phyloP scores from a whole-genome alignment of 495 filamentous ascomycete species.

The Neurospora sp. region DNA sequence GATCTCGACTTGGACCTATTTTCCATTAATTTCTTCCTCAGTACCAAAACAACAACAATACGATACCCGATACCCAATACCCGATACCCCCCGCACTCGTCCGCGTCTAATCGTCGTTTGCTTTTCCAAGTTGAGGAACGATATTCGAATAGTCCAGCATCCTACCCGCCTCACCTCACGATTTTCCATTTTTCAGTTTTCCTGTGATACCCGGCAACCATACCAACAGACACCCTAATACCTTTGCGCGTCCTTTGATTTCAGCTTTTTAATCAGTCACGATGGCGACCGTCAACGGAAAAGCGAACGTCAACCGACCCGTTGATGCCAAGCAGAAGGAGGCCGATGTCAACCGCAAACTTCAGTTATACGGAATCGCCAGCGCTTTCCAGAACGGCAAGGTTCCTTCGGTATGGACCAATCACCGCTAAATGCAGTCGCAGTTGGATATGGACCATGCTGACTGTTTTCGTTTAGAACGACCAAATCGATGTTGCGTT shows the following conservation, averaged over 20 bases:
- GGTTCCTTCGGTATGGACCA: conserved; percentile 68
- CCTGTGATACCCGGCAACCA: conserved; percentile 5
- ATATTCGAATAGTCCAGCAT: background rate
- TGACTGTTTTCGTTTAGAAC: conserved; percentile 45
- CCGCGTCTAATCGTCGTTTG: background rate
- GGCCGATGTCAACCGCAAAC: conserved; percentile 79
- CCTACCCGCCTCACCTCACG: background rate
- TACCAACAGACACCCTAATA: conserved; percentile 1
- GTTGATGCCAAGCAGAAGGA: conserved; percentile 50
- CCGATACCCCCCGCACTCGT: background rate
- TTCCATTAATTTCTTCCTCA: background rate
- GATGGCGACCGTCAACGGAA: conserved; percentile 13
- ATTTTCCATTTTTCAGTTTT: background rate
- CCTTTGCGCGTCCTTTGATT: background rate
- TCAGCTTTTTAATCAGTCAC: conserved; percentile 1
- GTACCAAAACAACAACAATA: background rate
- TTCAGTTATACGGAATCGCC: conserved; percentile 89
- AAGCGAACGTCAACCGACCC: conserved; percentile 52
- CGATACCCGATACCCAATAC: background rate
- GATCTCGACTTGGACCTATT: background rate
- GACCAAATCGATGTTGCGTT: conserved; percentile 92
- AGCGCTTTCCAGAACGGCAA: conserved; percentile 83
- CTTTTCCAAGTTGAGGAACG: background rate
- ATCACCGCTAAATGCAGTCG: background rate
- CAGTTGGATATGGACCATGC: background rate